These are phyloP conservation scores for Zygosaccharomyces siamensis DNA, from an alignment of 805 yeast species.

Conservation along the genomic window DNA sequence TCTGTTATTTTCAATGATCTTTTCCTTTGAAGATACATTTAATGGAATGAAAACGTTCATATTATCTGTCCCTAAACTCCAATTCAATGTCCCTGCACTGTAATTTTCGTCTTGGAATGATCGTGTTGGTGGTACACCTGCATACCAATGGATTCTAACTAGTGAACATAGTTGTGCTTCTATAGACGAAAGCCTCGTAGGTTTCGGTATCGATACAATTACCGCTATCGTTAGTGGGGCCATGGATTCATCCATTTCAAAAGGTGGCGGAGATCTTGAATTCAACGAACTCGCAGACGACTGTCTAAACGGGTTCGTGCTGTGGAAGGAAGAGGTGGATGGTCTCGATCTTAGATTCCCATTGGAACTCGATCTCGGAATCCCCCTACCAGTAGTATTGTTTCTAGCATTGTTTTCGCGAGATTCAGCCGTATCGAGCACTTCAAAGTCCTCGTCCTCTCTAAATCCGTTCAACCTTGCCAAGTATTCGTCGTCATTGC, in stretches of 20 bases:
- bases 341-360: background rate
- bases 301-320: constrained; percentile 1
- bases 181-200: constrained; percentile 37
- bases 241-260: constrained; percentile 22
- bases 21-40: constrained; percentile 21
- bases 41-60: constrained; percentile 42
- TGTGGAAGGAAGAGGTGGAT: background rate
- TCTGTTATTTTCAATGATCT: constrained; percentile 23
- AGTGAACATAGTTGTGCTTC: constrained; percentile 41
- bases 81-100: constrained; percentile 43
- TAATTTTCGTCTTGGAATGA: constrained; percentile 43
- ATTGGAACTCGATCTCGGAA: background rate
- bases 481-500: constrained; percentile 30
- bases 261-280: background rate
- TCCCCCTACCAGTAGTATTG: background rate
- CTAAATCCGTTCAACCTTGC: constrained; percentile 24
- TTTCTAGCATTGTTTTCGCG: background rate
- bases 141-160: constrained; percentile 49
- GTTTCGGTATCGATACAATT: constrained; percentile 42
- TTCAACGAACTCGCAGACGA: background rate
- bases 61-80: constrained; percentile 42
- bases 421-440: constrained; percentile 5
- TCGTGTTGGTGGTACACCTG: constrained; percentile 47
- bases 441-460: constrained; percentile 10
- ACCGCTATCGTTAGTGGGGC: constrained; percentile 52